Evolutionary conservation across 1,284 basidiomycete genomes (phyloP), one percentile per base, ranked within the genome.

Genomic region (Neonothopanus nambi): DNA sequence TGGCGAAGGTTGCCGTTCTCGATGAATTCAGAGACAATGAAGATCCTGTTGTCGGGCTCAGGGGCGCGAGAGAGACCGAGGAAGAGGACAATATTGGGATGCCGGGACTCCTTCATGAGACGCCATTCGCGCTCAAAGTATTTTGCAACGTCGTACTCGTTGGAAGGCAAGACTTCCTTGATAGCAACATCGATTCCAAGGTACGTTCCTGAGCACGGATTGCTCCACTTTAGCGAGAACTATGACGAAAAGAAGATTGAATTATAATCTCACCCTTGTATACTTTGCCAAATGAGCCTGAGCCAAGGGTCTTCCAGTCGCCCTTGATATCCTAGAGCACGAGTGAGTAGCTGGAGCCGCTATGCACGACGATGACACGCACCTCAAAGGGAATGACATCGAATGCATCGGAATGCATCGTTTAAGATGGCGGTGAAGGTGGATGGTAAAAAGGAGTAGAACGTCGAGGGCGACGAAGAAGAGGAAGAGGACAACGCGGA

Each of bases 101-200:
- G 93, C 46, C 95, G 79, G 21, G 85, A 84, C 70, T 93, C 90
- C 67, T 93, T 93, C 93, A 98, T 95, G 40, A 98, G 82, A 26
- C 93, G 84, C 89, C 95, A 97, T 78, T 99, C 96, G 33, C 96
- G 84, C 66, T 96, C 93, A 71, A 98, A 97, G 75, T 98, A 98
- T 73, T 99, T 99, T 64, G 89, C 83, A 23, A 98, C 91, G 64
- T 96, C 92, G 70, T 97, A 96, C 60, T 90, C 90, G 13, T 76
- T 91, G 13, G 89, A 93, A 0, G 93, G 91, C 2, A 95, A 78
- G 3, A 97, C 91, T 72, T 96, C 95, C 72, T 98, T 98, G 73
- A 98, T 93, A 35, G 95, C 95, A 24, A 98, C 93, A 61, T 96
- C 93, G 60, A 97, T 91, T 3, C 95, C 95, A 23, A 98, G 84